phyloP scores from a whole-genome alignment of 1,284 basidiomycete genomes.

The Pseudozyma sp. region DNA sequence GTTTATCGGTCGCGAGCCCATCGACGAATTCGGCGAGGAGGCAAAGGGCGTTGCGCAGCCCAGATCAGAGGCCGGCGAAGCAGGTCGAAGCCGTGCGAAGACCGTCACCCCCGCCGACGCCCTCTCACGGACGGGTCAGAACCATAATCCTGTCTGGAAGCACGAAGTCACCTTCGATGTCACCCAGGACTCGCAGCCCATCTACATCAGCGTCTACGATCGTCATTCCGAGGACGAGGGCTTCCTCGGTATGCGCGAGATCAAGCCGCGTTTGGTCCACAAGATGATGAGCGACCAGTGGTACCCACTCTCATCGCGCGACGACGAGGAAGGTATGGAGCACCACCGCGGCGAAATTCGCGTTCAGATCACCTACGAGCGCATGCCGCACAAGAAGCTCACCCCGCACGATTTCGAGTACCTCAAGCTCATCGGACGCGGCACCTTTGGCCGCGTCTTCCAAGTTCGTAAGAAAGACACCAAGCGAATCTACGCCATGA shows the following conservation, averaged over 20 bases:
- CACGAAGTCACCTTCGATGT: slow-evolving; percentile 93
- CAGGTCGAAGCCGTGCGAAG: slow-evolving; percentile 72
- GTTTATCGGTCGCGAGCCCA: slow-evolving; percentile 92
- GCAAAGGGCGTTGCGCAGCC: slow-evolving; percentile 81
- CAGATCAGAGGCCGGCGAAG: slow-evolving; percentile 74
- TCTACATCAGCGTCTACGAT: slow-evolving; percentile 93
- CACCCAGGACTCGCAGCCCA: slow-evolving; percentile 85
- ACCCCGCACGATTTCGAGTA: slow-evolving; percentile 87
- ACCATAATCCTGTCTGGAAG: slow-evolving; percentile 97
- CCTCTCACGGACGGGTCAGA: slow-evolving; percentile 37
- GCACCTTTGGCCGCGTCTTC: slow-evolving; percentile 97
- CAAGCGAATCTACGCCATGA: slow-evolving; percentile 99
- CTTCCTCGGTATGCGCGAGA: slow-evolving; percentile 90
- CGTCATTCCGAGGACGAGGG: slow-evolving; percentile 83
- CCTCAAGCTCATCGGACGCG: slow-evolving; percentile 96
- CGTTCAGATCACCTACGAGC: slow-evolving; percentile 90
- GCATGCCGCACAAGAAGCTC: slow-evolving; percentile 64
- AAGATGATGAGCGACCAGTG: slow-evolving; percentile 97
- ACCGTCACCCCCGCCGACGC: slow-evolving; percentile 54
- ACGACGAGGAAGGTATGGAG: slow-evolving; percentile 51
- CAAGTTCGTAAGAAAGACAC: slow-evolving; percentile 98
- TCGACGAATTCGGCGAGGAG: slow-evolving; percentile 84
- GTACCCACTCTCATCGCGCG: slow-evolving; percentile 79
- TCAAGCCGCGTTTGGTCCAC: slow-evolving; percentile 88
- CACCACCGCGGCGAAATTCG: slow-evolving; percentile 81